Evolutionary conservation across 805 yeast species (phyloP).

Genomic region (Myxozyma melibiosi): DNA sequence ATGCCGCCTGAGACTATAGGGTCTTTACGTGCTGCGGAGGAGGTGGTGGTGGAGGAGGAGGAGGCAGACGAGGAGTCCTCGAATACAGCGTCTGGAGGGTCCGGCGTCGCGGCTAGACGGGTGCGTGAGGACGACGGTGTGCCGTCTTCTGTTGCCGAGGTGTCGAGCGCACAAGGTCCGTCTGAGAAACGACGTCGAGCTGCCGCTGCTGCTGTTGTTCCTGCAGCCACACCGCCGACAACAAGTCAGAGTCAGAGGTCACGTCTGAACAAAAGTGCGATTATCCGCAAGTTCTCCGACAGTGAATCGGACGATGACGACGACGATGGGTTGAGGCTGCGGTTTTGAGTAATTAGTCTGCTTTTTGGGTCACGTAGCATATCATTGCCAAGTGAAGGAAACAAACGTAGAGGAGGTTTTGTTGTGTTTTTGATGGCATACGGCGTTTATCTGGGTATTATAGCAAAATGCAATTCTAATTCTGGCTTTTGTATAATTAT

Average conservation of each 20-base stretch:
- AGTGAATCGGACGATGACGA: conserved; percentile 9
- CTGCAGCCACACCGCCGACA: too few relatives aligned
- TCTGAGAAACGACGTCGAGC: not conserved
- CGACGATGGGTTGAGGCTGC: conserved; percentile 19
- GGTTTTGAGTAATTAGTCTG: conserved; percentile 4
- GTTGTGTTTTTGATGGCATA: too few relatives aligned
- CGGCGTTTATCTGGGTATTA: too few relatives aligned
- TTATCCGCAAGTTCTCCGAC: not conserved
- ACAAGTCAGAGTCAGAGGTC: too few relatives aligned
- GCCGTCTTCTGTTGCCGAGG: too few relatives aligned
- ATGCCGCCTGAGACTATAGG: conserved; percentile 1
- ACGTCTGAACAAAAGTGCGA: not conserved
- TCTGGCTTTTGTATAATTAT: not conserved
- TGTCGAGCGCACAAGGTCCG: too few relatives aligned
- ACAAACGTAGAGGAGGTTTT: too few relatives aligned
- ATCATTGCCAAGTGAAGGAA: too few relatives aligned
- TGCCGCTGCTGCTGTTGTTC: too few relatives aligned
- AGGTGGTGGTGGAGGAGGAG: not conserved
- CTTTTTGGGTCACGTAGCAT: too few relatives aligned
- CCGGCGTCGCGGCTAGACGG: not conserved
- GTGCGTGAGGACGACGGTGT: not conserved
- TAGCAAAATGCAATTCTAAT: not conserved
- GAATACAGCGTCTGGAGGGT: not conserved
- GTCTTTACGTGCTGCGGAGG: not conserved
- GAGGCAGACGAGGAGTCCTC: not conserved